Evolutionary conservation across 768 basidiomycete genomes (phyloP), one percentile per base, ranked within the genome.

Genomic region (Leccinum broughii): DNA sequence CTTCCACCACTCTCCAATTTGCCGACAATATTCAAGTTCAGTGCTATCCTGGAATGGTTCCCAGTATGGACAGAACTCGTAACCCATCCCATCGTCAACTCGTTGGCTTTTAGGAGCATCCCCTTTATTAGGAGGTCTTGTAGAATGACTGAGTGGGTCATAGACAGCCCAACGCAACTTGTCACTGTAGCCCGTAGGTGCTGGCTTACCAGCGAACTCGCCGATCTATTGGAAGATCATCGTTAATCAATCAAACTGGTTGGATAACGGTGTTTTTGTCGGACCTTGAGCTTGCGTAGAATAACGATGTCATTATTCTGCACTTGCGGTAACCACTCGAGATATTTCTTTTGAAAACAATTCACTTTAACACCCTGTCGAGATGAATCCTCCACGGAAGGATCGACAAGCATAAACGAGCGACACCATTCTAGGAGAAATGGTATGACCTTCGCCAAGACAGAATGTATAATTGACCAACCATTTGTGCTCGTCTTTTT

Each of bases 91-190:
- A 37, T 61, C 52, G 22, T 72, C 73, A 5, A 64, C 68, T 22
- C 5, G 1, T 51, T 70, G 78, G 14, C 72, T 70, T 60, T 68
- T 68, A 0, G 82, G 82, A 8, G 72, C 77, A 46, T 50, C 66
- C n/a, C 72, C 76, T 48, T 70, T 65, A 48, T 76, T 68, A 1
- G 79, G 77, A 64, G 79, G 77, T 26, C 74, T 74, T 32, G 78
- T 63, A 53, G 71, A 70, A 24, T 78, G 76, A 1, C 66, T 71
- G 17, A 66, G 64, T 2, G 78, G 74, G 37, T 81, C 78, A 54
- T 81, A 88, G 32, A 84, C 75, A 4, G 82, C 82, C 87, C 87
- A 89, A 34, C 76, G 74, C 55, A 85, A 68, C 60, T 71, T 78
- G 64, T 82, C 76, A 28, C 71, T 48, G 55, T 82, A 83, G 2